Evolutionary conservation across 306 rosid species (phyloP), one percentile per base, ranked within the genome.

Genomic region (Ziziphus jujuba): DNA sequence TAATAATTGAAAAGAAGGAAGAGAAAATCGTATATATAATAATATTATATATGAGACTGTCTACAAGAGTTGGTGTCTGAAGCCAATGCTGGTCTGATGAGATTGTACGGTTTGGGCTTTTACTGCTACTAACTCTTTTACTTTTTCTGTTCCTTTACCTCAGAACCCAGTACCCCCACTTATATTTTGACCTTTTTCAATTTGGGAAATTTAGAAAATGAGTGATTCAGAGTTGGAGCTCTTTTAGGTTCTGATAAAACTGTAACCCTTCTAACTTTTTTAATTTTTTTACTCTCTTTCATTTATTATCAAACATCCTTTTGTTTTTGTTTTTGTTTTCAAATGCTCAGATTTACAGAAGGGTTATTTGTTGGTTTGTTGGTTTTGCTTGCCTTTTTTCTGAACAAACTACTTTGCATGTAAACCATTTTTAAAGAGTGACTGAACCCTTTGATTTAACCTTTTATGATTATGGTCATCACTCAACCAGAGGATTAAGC

Each of bases 91-190:
- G 58, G 75, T 75, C 72, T 80, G 73, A 64, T 67, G 74, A 77
- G 79, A 62, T 81, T 78, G 98, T 90, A 90, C 96, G 97, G 85
- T 77, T 65, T 63, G 31, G 77, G 90, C 92, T 87, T 89, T 88
- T 90, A 90, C 90, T 77, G 84, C 88, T 75, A 70, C 92, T 51
- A 82, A 79, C 89, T 69, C 95, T 84, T 82, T 89, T 81, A 81
- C 93, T 87, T 85, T 73, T 75, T 71, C 87, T 80, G 88, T 79
- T 88, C 79, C 90, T 83, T 84, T 87, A 65, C 90, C 87, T 76
- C 92, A 82, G 85, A 70, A 43, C 76, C 62, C 49, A 67, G 75
- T 45, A 24, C 75, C 64, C 74, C 83, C 85, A 80, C 91, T 87
- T 85, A 80, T 75, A 55, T 53, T 83, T 79, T 77, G 70, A 69